These are phyloP conservation scores for Euphorbia celastroides DNA, from an alignment of 441 rosid genomes.

Conservation along the genomic window DNA sequence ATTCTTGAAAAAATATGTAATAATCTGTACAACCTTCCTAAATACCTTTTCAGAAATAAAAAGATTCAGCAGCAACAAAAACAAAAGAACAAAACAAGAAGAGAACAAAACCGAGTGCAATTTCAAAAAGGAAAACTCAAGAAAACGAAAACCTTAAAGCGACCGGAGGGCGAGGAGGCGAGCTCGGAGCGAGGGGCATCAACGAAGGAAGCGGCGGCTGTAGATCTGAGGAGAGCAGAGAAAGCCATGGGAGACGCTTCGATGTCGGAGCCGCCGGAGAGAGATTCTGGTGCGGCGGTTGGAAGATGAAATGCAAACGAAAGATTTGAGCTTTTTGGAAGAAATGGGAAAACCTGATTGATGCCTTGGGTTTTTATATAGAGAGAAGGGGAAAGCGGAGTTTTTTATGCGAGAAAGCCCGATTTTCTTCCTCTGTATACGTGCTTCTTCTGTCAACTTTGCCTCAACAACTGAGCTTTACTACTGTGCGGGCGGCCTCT, in stretches of 20 bases:
- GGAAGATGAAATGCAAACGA: conserved; percentile 5
- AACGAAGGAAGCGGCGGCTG: conserved; percentile 34
- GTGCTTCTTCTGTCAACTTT: background rate
- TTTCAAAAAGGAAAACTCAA: background rate
- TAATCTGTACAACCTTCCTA: background rate
- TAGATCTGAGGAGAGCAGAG: conserved; percentile 61
- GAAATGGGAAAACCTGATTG: background rate
- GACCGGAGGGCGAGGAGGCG: conserved; percentile 37
- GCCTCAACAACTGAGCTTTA: background rate
- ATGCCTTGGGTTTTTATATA: background rate
- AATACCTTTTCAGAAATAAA: background rate
- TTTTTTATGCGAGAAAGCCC: conserved; percentile 12
- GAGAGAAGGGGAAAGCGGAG: conserved; percentile 18
- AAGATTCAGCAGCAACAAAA: background rate
- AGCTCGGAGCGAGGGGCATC: conserved; percentile 29
- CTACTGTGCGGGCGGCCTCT: background rate
- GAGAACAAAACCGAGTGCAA: background rate
- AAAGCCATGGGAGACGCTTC: conserved; percentile 40
- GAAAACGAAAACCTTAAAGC: conserved; percentile 37
- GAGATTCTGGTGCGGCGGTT: conserved; percentile 24
- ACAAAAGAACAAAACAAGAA: background rate
- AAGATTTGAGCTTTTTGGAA: conserved; percentile 1
- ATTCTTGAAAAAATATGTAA: background rate
- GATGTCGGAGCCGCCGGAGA: conserved; percentile 18
- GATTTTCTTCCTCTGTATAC: background rate